A percentile compares a stretch with the other conserved stretches of the same genome.
Evolutionary conservation across 768 basidiomycete genomes (phyloP).

Genomic region (Leccinum pellstonianum): DNA sequence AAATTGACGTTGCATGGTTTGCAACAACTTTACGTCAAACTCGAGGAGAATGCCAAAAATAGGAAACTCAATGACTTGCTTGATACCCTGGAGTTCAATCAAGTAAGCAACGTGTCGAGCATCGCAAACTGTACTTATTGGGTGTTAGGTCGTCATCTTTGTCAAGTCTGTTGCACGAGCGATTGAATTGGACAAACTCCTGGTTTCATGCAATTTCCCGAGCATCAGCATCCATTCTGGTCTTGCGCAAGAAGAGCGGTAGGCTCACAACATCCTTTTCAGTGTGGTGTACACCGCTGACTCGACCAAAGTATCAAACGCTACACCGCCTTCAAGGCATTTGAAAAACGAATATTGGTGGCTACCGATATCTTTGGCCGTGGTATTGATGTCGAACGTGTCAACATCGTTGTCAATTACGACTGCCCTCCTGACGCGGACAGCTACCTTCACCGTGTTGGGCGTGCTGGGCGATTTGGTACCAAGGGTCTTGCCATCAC

Average conservation of each 20-base stretch:
- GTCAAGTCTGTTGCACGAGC: constrained; percentile 98
- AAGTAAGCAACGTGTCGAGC: constrained; percentile 46
- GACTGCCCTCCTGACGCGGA: constrained; percentile 97
- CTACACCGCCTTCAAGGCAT: constrained; percentile 98
- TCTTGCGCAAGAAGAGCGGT: constrained; percentile 95
- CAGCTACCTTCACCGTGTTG: constrained; percentile 97
- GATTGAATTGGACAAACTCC: constrained; percentile 91
- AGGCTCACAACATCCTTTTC: constrained; percentile 28
- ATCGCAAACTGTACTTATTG: constrained; percentile 2
- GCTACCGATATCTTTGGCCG: constrained; percentile 99
- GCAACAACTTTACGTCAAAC: constrained; percentile 97
- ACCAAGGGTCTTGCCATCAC: constrained; percentile 99
- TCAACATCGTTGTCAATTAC: constrained; percentile 99
- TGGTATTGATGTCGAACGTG: constrained; percentile 99
- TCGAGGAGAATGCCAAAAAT: constrained; percentile 95
- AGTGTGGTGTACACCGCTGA: constrained; percentile 3
- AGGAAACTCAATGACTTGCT: constrained; percentile 94
- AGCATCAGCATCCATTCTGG: constrained; percentile 97
- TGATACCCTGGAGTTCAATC: constrained; percentile 97
- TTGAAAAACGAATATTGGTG: constrained; percentile 98
- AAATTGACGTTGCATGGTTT: constrained; percentile 97
- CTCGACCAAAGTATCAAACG: constrained; percentile 69
- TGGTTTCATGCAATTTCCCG: constrained; percentile 98
- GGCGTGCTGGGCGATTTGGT: constrained; percentile 98
- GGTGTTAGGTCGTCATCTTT: constrained; percentile 90